phyloP scores from a whole-genome alignment of 2,329 filamentous ascomycete species.

The Microdochium bolleyi region DNA sequence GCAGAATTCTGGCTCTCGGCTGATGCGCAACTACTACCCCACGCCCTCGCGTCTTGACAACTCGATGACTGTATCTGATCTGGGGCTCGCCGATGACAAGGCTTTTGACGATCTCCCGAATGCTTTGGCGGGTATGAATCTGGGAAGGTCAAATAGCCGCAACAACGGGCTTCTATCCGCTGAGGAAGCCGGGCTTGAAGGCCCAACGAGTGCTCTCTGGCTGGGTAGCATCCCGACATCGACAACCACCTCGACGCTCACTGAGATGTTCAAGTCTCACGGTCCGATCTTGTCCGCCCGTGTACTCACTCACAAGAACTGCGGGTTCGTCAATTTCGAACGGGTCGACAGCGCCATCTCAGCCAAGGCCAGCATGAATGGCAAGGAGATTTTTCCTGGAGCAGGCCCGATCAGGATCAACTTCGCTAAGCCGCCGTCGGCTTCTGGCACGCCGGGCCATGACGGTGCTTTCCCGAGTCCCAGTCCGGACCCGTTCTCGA shows the following conservation, averaged over 20 bases:
- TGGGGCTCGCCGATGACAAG: constrained; percentile 65
- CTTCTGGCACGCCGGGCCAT: constrained; percentile 80
- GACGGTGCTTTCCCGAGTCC: constrained; percentile 85
- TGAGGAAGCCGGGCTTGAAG: constrained; percentile 76
- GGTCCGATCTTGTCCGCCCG: constrained; percentile 85
- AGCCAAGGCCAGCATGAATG: constrained; percentile 81
- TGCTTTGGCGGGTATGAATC: constrained; percentile 72
- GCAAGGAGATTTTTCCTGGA: constrained; percentile 96
- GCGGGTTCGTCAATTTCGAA: constrained; percentile 97
- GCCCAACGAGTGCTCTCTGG: constrained; percentile 90
- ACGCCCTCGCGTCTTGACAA: constrained; percentile 67
- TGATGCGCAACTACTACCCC: constrained; percentile 67
- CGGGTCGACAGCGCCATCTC: constrained; percentile 82
- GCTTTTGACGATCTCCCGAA: constrained; percentile 76
- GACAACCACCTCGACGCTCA: constrained; percentile 89
- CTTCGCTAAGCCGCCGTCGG: constrained; percentile 91
- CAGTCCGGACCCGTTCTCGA: constrained; percentile 77
- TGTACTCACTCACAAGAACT: constrained; percentile 97
- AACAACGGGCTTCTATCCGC: constrained; percentile 60
- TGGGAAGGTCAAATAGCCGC: constrained; percentile 58
- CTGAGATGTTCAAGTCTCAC: constrained; percentile 91
- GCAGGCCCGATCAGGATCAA: constrained; percentile 92
- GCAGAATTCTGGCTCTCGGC: constrained; percentile 52
- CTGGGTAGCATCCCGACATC: constrained; percentile 96
- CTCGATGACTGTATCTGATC: constrained; percentile 66